Evolutionary conservation across 805 yeast species (phyloP), one percentile per base, ranked within the genome.

Genomic region (Cyberlindnera suaveolens): DNA sequence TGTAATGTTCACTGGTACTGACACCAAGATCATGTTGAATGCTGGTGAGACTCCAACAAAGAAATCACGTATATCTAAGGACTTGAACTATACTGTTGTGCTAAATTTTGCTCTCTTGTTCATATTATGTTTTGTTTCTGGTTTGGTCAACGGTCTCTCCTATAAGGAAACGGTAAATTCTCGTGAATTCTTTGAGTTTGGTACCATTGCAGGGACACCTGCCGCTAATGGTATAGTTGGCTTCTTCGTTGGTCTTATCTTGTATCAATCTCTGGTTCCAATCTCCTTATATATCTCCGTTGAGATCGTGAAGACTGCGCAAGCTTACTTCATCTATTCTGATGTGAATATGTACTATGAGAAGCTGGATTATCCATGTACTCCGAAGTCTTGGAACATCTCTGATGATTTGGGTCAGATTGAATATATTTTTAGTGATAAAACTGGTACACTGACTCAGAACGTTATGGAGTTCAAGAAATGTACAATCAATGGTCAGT

Each of bases 371-470:
- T 85, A 78, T 54, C 91, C 93, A 3, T 85, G 95, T 61, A 79
- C 84, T 10, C 93, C 95, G 14, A 84, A 85, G 57, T 74, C 90
- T 0, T 85, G 95, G 95, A 82, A 78, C 57, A 85, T 85, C 36
- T 82, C 90, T 3, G 95, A 85, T 68, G 95, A 85, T 63, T 67
- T 85, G 53, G 95, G 95, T 29, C 95, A 85, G 61, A 81, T 85
- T 50, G 95, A 85, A 59, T 85, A 85, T 58, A 78, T 85, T 39
- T 85, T 85, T 61, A 80, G 88, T 64, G 95, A 85, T 64, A 85
- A 85, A 59, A 85, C 95, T 1, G 95, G 95, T 48, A 85, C 95
- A 1, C 64, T 85, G 54, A 85, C 95, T 1, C 93, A 85, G 59
- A 85, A 85, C 57, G 77, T 85, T 23, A 85, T 85, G 95, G 93